Percentiles rank a stretch among this genome's conserved stretches.
Conservation (phyloP, 352 stramenopile genomes). For the Globisporangium echinulatum region DNA sequence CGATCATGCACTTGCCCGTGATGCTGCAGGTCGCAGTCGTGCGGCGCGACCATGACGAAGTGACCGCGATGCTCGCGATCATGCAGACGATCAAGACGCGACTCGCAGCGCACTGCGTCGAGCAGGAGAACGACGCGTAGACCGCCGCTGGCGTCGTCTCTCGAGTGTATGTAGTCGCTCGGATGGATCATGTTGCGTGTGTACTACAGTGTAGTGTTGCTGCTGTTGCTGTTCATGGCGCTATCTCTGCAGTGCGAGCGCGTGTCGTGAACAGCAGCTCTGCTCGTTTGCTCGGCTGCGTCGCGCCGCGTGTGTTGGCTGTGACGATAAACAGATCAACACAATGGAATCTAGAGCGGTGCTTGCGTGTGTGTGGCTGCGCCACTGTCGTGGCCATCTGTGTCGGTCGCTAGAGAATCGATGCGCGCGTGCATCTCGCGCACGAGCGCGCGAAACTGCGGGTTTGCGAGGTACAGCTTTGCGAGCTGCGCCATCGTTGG, state of each 20-base stretch:
- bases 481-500: slow-evolving; percentile 19
- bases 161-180: neutral
- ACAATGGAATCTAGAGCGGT: neutral
- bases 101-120: slow-evolving; percentile 47
- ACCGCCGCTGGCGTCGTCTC: neutral
- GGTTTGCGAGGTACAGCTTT: slow-evolving; percentile 22
- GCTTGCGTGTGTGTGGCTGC: neutral
- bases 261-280: too few species aligned
- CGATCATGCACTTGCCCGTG: slow-evolving; percentile 86
- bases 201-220: too few species aligned
- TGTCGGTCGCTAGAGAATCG: slow-evolving; percentile 8
- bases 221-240: too few species aligned
- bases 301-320: too few species aligned
- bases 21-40: slow-evolving; percentile 81
- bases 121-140: slow-evolving; percentile 37
- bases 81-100: slow-evolving; percentile 67
- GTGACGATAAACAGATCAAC: too few species aligned
- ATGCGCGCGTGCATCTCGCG: slow-evolving; percentile 34
- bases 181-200: too few species aligned
- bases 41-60: slow-evolving; percentile 64
- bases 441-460: slow-evolving; percentile 26
- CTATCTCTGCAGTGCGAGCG: too few species aligned
- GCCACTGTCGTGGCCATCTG: neutral
- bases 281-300: too few species aligned
- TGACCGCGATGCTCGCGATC: slow-evolving; percentile 65